Percentiles rank a stretch among this genome's conserved stretches.
Conservation (phyloP, 2,329 filamentous ascomycete genomes). For the Chalaropsis thielavioides region DNA sequence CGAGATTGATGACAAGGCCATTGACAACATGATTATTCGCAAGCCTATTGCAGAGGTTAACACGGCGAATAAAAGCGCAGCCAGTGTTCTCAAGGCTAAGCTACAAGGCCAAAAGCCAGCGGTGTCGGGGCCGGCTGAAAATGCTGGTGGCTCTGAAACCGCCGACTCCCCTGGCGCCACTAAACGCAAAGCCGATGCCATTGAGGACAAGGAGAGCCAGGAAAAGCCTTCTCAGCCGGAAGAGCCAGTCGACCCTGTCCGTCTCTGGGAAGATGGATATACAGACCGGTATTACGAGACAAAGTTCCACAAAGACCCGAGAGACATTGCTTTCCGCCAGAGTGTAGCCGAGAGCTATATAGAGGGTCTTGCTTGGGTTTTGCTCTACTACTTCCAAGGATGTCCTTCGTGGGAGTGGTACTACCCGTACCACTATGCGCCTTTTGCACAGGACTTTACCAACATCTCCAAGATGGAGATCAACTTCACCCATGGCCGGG, state of each 20-base stretch:
- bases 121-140: neutral
- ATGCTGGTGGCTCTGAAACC: neutral
- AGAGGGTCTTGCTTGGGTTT: constrained; percentile 87
- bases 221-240: constrained; percentile 45
- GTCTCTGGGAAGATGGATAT: constrained; percentile 91
- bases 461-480: constrained; percentile 67
- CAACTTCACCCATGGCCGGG: constrained; percentile 66
- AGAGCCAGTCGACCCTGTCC: constrained; percentile 62
- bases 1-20: constrained; percentile 30
- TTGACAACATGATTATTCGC: constrained; percentile 75
- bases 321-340: constrained; percentile 73
- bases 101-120: constrained; percentile 37
- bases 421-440: constrained; percentile 96
- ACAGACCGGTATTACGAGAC: constrained; percentile 92
- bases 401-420: constrained; percentile 99
- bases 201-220: constrained; percentile 41
- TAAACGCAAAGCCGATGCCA: constrained; percentile 63
- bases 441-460: constrained; percentile 89
- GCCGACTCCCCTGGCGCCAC: constrained; percentile 24
- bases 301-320: constrained; percentile 75
- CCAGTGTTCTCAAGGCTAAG: constrained; percentile 70
- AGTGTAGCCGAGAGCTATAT: constrained; percentile 84
- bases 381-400: constrained; percentile 94
- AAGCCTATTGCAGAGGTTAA: constrained; percentile 58
- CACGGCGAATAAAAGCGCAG: constrained; percentile 83